These are phyloP conservation scores for Apophysomyces trapeziformis DNA, from an alignment of 371 early-diverging fungal genomes.

Conservation along the genomic window DNA sequence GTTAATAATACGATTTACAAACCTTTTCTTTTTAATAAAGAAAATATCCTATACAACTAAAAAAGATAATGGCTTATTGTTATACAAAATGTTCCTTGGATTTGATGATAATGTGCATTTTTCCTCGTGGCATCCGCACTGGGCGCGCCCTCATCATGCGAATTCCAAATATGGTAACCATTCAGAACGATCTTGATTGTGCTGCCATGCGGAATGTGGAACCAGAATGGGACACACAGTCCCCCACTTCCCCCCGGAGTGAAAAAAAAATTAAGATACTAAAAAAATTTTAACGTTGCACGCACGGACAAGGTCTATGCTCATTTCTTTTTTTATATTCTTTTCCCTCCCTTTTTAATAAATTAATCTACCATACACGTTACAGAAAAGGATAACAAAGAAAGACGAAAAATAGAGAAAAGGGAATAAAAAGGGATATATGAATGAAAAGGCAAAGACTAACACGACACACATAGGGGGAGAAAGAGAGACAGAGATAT, in stretches of 20 bases:
- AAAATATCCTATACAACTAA: not conserved
- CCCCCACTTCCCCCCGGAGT: slow-evolving; percentile 3
- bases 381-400: not conserved
- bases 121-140: slow-evolving; percentile 1
- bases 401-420: not conserved
- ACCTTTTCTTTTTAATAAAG: not conserved
- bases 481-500: no score
- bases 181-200: slow-evolving; percentile 12
- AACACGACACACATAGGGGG: not conserved
- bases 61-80: not conserved
- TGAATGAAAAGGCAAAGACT: not conserved
- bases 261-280: no score
- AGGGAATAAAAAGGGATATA: not conserved
- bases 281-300: not conserved
- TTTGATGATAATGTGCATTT: not conserved
- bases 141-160: slow-evolving; percentile 3
- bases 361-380: not conserved
- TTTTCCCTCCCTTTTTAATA: not conserved
- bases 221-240: not conserved
- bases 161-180: slow-evolving; percentile 1
- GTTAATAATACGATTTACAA: slow-evolving; percentile 9
- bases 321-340: not conserved
- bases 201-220: slow-evolving; percentile 10
- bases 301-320: slow-evolving; percentile 1
- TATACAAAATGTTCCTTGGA: not conserved